Base-by-base conservation (phyloP, 495 filamentous ascomycete species). In the Aspergillus egyptiacus region DNA sequence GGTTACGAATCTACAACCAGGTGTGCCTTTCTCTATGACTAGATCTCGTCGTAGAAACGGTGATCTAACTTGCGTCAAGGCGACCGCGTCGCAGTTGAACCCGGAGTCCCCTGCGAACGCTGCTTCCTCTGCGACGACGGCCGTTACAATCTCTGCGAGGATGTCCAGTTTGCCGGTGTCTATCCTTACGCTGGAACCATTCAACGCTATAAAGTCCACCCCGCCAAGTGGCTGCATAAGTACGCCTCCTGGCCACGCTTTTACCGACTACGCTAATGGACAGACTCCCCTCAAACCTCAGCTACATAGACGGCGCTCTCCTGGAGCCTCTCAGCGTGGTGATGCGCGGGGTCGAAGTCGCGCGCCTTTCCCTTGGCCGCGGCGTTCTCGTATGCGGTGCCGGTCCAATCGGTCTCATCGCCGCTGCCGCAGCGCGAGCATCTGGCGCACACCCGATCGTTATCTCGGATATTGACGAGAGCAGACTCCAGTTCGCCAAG, bases 281-380 rank as follows among this genome's bases (percentile, higher is more conserved):
- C 6, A 59, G 57, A 37, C 68, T 93, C 2, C 86, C 86, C 0
- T 66, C 74, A 2, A 60, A 66, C 22, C 64, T 89, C 6, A 77
- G 77, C 7, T 74, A 83, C 24, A 78, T 81, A 30, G 70, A 84
- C 30, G 87, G 85, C 15, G 86, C 87, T 4, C 58, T 93, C 4
- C 71, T 86, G 14, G 87, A 93, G 61, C 87, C 87, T 6, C 70
- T 91, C 9, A 75, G 81, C 1, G 87, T 93, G 9, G 86, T 84
- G 2, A 78, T 89, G 59, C 85, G 88, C 50, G 86, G 83, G 3
- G 68, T 75, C 4, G 67, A 76, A 36, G 69, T 83, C 22, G 81
- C 81, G 3, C 60, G 65, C 1, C 66, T 89, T 5, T 59, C 68
- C 6, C 56, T 66, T 2, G 69, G 71, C 2, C 66, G 71, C 1